Conservation (phyloP, 108 stramenopile genomes). For the Cyclostephanos tholiformis region DNA sequence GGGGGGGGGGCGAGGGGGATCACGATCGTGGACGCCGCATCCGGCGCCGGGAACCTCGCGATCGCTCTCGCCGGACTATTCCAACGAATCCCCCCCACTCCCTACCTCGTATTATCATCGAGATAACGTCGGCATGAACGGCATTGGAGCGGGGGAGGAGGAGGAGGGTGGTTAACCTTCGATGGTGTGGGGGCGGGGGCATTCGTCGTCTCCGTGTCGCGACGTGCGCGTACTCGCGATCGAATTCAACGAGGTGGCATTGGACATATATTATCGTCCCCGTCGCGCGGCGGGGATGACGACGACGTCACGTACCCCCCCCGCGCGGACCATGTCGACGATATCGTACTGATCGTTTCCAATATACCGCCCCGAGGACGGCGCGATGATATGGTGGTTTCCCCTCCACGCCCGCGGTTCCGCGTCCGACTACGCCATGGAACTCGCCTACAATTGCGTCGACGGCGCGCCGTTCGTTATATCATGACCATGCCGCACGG, state of each 20-base stretch:
- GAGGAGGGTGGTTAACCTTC: no score
- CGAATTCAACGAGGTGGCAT: slow-evolving; percentile 38
- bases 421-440: slow-evolving; percentile 51
- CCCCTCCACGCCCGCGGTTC: slow-evolving; percentile 50
- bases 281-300: slow-evolving; percentile 11
- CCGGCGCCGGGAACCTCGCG: slow-evolving; percentile 43
- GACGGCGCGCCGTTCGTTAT: slow-evolving; percentile 42
- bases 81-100: no score
- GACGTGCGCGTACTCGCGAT: slow-evolving; percentile 34
- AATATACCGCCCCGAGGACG: slow-evolving; percentile 24
- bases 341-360: slow-evolving; percentile 24
- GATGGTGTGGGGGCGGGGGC: no score
- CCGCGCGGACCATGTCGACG: slow-evolving; percentile 44
- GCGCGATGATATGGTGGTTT: slow-evolving; percentile 39
- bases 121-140: no score
- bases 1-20: neutral
- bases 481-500: slow-evolving; percentile 52
- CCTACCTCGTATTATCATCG: no score
- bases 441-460: slow-evolving; percentile 33
- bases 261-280: slow-evolving; percentile 9
- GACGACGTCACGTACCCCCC: neutral
- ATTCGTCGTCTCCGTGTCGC: no score
- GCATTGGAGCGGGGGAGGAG: no score
- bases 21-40: slow-evolving; percentile 44
- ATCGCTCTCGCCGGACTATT: slow-evolving; percentile 43